Conservation (phyloP, 495 filamentous ascomycete species). For the Aspergillus nanangensis region DNA sequence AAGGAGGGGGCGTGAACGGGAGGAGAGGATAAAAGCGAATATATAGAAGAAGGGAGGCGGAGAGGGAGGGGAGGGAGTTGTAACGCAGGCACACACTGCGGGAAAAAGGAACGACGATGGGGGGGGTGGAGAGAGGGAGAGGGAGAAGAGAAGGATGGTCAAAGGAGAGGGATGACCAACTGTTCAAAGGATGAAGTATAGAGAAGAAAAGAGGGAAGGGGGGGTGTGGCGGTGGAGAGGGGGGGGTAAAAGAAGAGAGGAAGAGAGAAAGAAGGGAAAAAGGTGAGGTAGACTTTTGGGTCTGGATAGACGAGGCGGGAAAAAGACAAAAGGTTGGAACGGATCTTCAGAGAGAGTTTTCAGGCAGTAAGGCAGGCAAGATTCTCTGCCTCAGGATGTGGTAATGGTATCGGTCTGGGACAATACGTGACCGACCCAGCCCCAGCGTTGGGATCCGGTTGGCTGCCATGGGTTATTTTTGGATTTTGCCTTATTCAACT, state of each 20-base stretch:
- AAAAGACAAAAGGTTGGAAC: constrained; percentile 16
- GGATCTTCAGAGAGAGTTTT: no score
- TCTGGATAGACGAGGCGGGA: constrained; percentile 21
- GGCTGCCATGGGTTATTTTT: no score
- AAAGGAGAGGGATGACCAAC: no score
- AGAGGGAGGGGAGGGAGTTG: constrained; percentile 11
- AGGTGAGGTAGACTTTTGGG: constrained; percentile 16
- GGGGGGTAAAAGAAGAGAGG: constrained; percentile 10
- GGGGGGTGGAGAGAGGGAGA: constrained; percentile 14
- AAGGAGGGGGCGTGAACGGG: constrained; percentile 4
- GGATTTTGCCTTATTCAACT: no score
- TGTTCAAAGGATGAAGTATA: no score
- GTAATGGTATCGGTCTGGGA: no score
- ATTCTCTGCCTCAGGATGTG: constrained; percentile 13
- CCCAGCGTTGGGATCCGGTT: no score
- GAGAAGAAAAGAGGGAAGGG: constrained; percentile 12
- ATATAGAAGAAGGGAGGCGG: constrained; percentile 6
- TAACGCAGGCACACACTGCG: no score
- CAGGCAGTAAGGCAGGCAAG: constrained; percentile 12
- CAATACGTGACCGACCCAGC: no score
- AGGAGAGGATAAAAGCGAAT: constrained; percentile 3
- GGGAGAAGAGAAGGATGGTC: constrained; percentile 10
- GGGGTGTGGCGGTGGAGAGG: constrained; percentile 4
- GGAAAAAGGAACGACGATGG: no score
- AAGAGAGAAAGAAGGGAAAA: constrained; percentile 5